A percentile compares a stretch with the other conserved stretches of the same genome.
phyloP scores from a whole-genome alignment of 179 eudicot genomes.

The Beta corolliflora region DNA sequence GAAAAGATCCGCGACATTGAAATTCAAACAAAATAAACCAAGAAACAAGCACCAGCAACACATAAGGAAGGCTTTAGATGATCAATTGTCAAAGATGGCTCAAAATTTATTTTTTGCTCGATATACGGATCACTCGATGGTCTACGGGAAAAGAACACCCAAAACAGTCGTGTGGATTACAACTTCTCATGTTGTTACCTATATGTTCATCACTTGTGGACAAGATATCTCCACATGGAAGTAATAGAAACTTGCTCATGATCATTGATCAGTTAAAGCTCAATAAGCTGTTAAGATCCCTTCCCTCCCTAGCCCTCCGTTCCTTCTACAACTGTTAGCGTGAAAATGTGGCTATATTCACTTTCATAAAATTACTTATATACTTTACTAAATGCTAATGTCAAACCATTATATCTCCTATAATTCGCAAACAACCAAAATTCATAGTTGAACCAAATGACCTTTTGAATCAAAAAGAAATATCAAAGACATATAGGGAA shows the following conservation, averaged over 20 bases:
- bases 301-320: neutral
- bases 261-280: neutral
- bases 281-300: neutral
- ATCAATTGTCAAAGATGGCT: neutral
- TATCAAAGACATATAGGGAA: no score
- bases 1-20: neutral
- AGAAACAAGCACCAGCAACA: neutral
- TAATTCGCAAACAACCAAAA: neutral
- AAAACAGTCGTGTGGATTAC: neutral
- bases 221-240: neutral
- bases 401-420: conserved; percentile 9
- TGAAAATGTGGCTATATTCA: neutral
- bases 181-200: neutral
- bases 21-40: neutral
- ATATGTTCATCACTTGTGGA: neutral
- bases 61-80: neutral
- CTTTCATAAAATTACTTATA: neutral
- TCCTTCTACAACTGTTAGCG: neutral
- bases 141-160: neutral
- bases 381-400: neutral
- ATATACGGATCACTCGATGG: neutral
- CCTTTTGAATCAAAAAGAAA: neutral
- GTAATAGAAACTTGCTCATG: neutral
- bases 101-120: no score
- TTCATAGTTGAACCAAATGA: neutral